Percentiles rank a stretch among this genome's conserved stretches.
phyloP scores from a whole-genome alignment of 768 basidiomycete genomes.

The Tulasnella sp. region DNA sequence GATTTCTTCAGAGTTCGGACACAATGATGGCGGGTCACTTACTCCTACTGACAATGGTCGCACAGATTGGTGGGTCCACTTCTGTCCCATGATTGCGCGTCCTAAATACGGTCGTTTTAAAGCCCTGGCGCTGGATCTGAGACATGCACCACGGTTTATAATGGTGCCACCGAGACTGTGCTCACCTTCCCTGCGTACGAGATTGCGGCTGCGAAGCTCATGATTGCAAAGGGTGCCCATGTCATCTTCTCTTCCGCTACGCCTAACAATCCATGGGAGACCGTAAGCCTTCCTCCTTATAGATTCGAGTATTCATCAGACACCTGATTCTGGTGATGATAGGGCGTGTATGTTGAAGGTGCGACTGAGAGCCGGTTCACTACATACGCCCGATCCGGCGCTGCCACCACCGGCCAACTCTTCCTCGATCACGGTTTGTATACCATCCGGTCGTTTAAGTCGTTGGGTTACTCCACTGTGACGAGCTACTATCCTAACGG shows the following conservation, averaged over 20 bases:
- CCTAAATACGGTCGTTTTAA: not conserved
- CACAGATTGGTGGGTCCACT: not conserved
- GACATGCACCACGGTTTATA: not conserved
- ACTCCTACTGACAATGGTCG: not conserved
- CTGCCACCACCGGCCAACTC: not conserved
- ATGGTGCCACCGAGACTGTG: not conserved
- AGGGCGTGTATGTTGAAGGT: no score
- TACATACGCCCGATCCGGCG: no score
- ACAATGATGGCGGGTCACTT: not conserved
- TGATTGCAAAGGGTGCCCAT: not conserved
- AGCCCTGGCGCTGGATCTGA: not conserved
- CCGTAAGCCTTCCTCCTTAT: not conserved
- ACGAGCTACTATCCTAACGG: not conserved
- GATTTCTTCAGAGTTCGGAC: not conserved
- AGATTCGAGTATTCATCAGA: no score
- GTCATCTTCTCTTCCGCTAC: not conserved
- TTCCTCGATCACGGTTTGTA: not conserved
- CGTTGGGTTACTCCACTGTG: not conserved
- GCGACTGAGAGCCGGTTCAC: not conserved
- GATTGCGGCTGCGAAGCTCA: not conserved
- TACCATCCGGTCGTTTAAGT: not conserved
- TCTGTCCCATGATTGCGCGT: not conserved
- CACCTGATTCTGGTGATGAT: no score
- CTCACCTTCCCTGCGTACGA: not conserved
- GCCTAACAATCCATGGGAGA: not conserved